These are phyloP conservation scores for Hawksworthiomyces lignivorus DNA, from an alignment of 2,329 filamentous ascomycete genomes.

Conservation along the genomic window DNA sequence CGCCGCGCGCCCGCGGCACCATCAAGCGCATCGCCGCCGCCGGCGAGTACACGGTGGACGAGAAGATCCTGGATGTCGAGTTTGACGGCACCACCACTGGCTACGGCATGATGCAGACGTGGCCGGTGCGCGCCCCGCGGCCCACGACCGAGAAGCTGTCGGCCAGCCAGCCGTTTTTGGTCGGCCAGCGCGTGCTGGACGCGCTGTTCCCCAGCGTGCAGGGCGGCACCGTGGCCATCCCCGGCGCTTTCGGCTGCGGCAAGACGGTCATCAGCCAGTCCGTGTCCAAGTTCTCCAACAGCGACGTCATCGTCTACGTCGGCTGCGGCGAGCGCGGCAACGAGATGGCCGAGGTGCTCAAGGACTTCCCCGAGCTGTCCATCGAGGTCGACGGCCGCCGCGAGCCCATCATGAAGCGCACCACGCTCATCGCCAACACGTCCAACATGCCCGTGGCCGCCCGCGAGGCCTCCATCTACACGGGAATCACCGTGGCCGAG, in stretches of 20 bases:
- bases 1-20: constrained; percentile 80
- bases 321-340: constrained; percentile 81
- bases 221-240: constrained; percentile 95
- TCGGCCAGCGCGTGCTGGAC: constrained; percentile 93
- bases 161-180: constrained; percentile 84
- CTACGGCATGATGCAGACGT: constrained; percentile 97
- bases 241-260: constrained; percentile 95
- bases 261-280: constrained; percentile 99
- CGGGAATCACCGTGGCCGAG: constrained; percentile 86
- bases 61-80: constrained; percentile 91
- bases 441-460: constrained; percentile 99
- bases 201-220: constrained; percentile 94
- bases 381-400: constrained; percentile 91
- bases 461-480: constrained; percentile 98
- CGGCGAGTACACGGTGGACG: constrained; percentile 87
- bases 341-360: constrained; percentile 99
- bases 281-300: constrained; percentile 99
- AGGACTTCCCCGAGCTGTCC: constrained; percentile 97
- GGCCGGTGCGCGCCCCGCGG: constrained; percentile 93
- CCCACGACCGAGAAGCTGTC: constrained; percentile 88
- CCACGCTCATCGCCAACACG: constrained; percentile 95
- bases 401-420: constrained; percentile 99
- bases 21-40: constrained; percentile 87
- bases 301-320: constrained; percentile 97
- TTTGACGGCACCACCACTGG: constrained; percentile 94